Base-by-base conservation (phyloP, 176 grass and related monocot species). In the Triticum monococcum region DNA sequence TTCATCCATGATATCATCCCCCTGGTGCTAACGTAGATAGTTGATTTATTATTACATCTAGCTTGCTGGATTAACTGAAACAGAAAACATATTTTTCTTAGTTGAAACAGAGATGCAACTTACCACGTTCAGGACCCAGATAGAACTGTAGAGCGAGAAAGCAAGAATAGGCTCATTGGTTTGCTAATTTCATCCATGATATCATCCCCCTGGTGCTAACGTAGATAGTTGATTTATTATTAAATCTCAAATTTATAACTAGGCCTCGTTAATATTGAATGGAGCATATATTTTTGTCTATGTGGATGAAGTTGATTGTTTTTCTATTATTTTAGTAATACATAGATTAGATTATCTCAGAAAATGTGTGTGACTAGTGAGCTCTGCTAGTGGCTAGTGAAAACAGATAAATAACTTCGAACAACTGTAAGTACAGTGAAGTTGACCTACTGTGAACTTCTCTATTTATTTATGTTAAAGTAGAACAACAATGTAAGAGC, bases 341-440 rank as follows among this genome's bases (percentile, higher is more conserved):
- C 31, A 54, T 76, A 76, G 54, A 76, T 54, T 76, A 10, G 2
- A 76, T 26, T 45, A 54, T 54, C 9, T 76, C 7, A 54, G 50
- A 8, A 52, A 54, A 40, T 72, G 68, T 32, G 45, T 32, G 25
- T 54, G 72, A 54, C 16, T 22, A 76, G 26, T 54, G 46, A 54
- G 45, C 14, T 20, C 25, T 31, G 50, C 30, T 28, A 76, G 45
- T 76, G 26, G 25, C 73, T 28, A 54, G 16, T 76, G 45, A 76
- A 76, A 22, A 54, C 24, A 76, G 14, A 76, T 31, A 18, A 35
- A 79, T 79, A 56, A 56, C 23, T 33, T 67, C 40, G 3, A 83
- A 83, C n/a, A 82, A 86, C 37, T 77, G n/a, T n/a, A 52, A 26
- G 17, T 60, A 72, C 4, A 86, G 68, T 79, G 52, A 52, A 85